phyloP scores from a whole-genome alignment of 1,139 yeast species.

The Geotrichum aggregatum region DNA sequence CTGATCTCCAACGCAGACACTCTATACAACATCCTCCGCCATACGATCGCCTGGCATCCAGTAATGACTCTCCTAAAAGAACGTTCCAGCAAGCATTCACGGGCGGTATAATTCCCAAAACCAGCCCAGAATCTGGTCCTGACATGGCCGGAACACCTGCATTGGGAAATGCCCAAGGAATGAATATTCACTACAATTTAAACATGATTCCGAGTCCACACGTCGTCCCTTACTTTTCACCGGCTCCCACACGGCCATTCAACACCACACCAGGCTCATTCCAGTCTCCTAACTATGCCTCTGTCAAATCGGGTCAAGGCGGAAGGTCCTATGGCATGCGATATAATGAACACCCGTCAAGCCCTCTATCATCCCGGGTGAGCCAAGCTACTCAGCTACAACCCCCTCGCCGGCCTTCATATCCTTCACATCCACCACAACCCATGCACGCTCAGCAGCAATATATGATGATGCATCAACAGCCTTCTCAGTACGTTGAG shows the following conservation, averaged over 20 bases:
- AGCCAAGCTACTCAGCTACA: background rate
- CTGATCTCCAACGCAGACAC: slow-evolving; percentile 7
- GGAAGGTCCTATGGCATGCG: no score
- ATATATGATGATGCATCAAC: background rate
- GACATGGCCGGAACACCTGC: background rate
- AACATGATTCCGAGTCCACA: background rate
- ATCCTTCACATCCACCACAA: background rate
- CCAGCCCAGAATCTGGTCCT: background rate
- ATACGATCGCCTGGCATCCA: background rate
- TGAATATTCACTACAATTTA: background rate
- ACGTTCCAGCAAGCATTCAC: slow-evolving; percentile 25
- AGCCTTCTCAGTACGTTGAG: background rate
- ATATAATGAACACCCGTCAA: slow-evolving; percentile 3
- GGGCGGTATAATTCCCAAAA: background rate
- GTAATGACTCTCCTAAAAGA: slow-evolving; percentile 25
- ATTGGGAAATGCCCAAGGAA: background rate
- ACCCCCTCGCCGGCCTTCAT: slow-evolving; percentile 11
- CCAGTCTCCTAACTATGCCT: no score
- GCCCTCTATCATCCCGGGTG: slow-evolving; percentile 24
- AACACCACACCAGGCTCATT: background rate
- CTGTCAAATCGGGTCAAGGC: no score
- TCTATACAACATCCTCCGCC: slow-evolving; percentile 6
- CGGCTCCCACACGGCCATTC: background rate
- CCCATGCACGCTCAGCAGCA: background rate
- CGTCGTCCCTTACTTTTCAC: background rate